Evolutionary conservation across 2,329 filamentous ascomycete species (phyloP).

Genomic region (Spiromastix sp.): DNA sequence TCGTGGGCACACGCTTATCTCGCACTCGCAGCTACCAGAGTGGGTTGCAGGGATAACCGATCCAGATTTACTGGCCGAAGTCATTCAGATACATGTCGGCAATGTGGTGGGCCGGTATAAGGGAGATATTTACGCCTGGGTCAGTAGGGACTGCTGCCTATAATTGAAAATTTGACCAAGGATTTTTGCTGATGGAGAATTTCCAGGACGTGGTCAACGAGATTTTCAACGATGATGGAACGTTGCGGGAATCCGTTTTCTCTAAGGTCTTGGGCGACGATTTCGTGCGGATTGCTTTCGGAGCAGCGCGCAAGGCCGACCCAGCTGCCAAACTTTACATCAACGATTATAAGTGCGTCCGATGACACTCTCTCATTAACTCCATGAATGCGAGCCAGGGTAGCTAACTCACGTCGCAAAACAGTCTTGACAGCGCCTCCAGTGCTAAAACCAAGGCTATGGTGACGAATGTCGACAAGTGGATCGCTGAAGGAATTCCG

Average conservation of each 20-base stretch:
- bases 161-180: no score
- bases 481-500: constrained; percentile 52
- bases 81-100: constrained; percentile 52
- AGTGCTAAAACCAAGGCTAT: constrained; percentile 51
- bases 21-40: constrained; percentile 27
- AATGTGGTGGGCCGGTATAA: constrained; percentile 49
- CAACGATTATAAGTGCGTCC: constrained; percentile 50
- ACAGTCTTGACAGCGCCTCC: constrained; percentile 53
- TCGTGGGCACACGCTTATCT: constrained; percentile 48
- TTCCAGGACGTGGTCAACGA: constrained; percentile 25
- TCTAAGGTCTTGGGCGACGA: constrained; percentile 58
- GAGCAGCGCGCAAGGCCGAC: constrained; percentile 56
- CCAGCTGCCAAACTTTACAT: constrained; percentile 62
- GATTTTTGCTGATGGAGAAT: no score
- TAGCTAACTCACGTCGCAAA: constrained; percentile 18
- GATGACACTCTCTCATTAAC: not conserved
- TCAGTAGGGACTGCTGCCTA: no score
- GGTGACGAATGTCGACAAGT: constrained; percentile 51
- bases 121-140: constrained; percentile 52
- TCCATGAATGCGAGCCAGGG: not conserved
- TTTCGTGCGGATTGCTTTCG: constrained; percentile 61
- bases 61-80: constrained; percentile 40
- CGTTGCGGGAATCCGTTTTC: constrained; percentile 52
- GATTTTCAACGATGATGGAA: constrained; percentile 43
- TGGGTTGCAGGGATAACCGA: constrained; percentile 51